Percentiles rank a stretch among this genome's conserved stretches.
Conservation (phyloP, 2,329 filamentous ascomycete genomes). For the Harringtonia lauricola region DNA sequence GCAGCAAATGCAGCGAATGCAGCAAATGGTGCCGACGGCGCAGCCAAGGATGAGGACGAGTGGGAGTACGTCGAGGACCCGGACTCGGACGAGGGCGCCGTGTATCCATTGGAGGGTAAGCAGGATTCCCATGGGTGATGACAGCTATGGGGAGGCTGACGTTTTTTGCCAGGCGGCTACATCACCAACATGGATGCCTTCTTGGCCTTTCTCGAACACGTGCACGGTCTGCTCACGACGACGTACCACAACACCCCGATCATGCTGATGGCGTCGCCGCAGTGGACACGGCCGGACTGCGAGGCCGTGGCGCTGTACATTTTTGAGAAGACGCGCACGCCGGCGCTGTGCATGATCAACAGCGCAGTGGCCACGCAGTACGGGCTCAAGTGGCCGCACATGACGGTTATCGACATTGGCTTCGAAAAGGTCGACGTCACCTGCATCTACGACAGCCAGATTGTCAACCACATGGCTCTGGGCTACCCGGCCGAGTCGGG, state of each 20-base stretch:
- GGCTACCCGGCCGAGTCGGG: conserved; percentile 39
- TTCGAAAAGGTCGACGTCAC: conserved; percentile 89
- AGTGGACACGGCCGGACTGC: conserved; percentile 80
- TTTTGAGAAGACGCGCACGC: conserved; percentile 94
- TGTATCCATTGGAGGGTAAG: conserved; percentile 60
- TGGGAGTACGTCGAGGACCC: conserved; percentile 78
- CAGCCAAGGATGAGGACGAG: conserved; percentile 38
- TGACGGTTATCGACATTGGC: conserved; percentile 85
- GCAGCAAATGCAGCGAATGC: background rate
- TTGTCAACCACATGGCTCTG: conserved; percentile 56
- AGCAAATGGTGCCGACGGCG: conserved; percentile 14
- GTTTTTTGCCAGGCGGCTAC: conserved; percentile 46
- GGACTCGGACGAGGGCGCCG: conserved; percentile 75
- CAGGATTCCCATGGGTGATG: no score
- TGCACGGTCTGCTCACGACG: conserved; percentile 79
- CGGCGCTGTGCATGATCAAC: conserved; percentile 83
- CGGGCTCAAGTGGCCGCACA: conserved; percentile 61
- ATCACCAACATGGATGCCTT: conserved; percentile 90
- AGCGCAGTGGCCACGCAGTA: conserved; percentile 81
- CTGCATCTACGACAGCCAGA: conserved; percentile 71
- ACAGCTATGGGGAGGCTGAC: no score
- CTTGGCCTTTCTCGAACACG: conserved; percentile 83
- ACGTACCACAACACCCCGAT: conserved; percentile 95
- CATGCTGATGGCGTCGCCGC: conserved; percentile 77
- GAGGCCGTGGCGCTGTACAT: conserved; percentile 87